Conservation (phyloP, 148 eudicot genomes). For the Heliamphora exappendiculata region DNA sequence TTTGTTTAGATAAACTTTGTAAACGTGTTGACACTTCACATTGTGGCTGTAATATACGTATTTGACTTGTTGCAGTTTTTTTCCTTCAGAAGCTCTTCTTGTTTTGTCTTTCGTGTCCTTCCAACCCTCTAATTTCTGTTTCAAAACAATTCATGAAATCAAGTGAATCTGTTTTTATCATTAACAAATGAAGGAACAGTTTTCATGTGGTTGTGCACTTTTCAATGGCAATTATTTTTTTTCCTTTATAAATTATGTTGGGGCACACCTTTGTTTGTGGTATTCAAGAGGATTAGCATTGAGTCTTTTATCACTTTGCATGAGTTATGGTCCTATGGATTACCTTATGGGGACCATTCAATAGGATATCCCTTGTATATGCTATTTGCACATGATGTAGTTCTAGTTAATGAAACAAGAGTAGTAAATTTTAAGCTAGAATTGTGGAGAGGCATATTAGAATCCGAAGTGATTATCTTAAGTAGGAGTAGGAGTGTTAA, state of each 20-base stretch:
- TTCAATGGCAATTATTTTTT: not conserved
- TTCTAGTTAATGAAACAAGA: too few species aligned
- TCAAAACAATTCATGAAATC: not conserved
- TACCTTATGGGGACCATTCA: too few species aligned
- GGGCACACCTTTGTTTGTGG: not conserved
- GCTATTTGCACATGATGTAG: too few species aligned
- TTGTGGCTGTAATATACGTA: not conserved
- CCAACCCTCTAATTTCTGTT: not conserved
- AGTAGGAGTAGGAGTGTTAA: too few species aligned
- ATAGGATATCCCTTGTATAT: too few species aligned
- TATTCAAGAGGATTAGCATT: too few species aligned
- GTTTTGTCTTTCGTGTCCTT: not conserved
- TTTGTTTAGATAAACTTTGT: not conserved
- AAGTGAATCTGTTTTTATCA: not conserved
- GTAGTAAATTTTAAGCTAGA: too few species aligned
- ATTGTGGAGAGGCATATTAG: too few species aligned
- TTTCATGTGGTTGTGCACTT: not conserved
- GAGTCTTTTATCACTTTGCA: too few species aligned
- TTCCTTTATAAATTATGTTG: not conserved
- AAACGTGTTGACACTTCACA: not conserved
- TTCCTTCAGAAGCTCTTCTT: not conserved
- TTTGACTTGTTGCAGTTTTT: not conserved
- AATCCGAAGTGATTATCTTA: too few species aligned
- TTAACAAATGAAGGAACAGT: not conserved
- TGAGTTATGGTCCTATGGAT: too few species aligned